phyloP scores from a whole-genome alignment of 495 filamentous ascomycete species.

The Penicillium tannophilum region DNA sequence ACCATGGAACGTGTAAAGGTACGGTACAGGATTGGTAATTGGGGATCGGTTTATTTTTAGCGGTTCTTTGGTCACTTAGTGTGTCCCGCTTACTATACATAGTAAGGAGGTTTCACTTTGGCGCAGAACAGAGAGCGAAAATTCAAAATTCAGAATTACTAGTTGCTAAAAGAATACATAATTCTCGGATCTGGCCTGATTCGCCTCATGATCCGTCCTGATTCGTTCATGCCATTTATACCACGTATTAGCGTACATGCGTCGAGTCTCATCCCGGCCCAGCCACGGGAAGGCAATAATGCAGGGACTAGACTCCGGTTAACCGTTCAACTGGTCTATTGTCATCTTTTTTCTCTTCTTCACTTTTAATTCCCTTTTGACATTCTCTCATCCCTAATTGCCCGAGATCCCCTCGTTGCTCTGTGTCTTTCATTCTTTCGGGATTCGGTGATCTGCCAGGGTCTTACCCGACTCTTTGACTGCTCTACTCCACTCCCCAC shows the following conservation, averaged over 20 bases:
- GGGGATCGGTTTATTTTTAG: slow-evolving; percentile 27
- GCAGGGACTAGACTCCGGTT: slow-evolving; percentile 15
- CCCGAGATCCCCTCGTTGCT: neutral
- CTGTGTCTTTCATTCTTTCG: slow-evolving; percentile 6
- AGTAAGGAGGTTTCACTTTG: slow-evolving; percentile 29
- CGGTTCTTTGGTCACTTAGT: neutral
- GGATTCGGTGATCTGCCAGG: slow-evolving; percentile 4
- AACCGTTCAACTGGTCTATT: neutral
- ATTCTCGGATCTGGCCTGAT: too few relatives aligned
- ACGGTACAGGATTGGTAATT: neutral
- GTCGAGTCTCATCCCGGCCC: neutral
- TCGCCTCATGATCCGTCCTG: neutral
- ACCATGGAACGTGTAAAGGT: neutral
- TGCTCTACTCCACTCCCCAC: slow-evolving; percentile 10
- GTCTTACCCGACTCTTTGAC: slow-evolving; percentile 5
- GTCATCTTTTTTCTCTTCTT: neutral
- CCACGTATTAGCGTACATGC: neutral
- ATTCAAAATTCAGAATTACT: too few relatives aligned
- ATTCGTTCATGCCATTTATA: neutral
- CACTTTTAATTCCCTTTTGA: neutral
- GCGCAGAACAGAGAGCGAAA: neutral
- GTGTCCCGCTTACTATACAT: slow-evolving; percentile 21
- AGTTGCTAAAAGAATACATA: too few relatives aligned
- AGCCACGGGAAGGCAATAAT: slow-evolving; percentile 13
- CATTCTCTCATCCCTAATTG: neutral